Conservation (phyloP, 169 alveolate genomes). For the Plasmodium chabaudi region DNA sequence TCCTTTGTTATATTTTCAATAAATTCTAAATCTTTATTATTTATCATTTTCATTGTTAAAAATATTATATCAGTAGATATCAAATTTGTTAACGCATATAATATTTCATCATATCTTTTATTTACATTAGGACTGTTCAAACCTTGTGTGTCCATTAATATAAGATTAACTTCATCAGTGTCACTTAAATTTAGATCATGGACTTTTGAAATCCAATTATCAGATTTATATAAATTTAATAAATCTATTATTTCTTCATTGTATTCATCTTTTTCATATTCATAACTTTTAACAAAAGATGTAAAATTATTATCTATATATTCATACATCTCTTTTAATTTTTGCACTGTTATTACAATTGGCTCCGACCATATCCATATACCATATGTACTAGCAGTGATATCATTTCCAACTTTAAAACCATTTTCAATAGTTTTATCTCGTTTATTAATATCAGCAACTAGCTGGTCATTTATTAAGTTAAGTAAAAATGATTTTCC, state of each 20-base stretch:
- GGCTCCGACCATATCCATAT: slow-evolving; percentile 88
- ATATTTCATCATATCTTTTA: slow-evolving; percentile 83
- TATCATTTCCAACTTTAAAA: slow-evolving; percentile 77
- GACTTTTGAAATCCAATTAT: slow-evolving; percentile 59
- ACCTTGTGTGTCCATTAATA: slow-evolving; percentile 85
- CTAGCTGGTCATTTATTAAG: slow-evolving; percentile 80
- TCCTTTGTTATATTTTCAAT: slow-evolving; percentile 79
- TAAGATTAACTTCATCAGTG: slow-evolving; percentile 78
- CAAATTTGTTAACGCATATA: slow-evolving; percentile 81
- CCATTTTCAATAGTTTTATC: slow-evolving; percentile 75
- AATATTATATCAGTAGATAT: slow-evolving; percentile 83
- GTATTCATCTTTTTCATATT: slow-evolving; percentile 73
- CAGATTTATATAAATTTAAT: slow-evolving; percentile 53
- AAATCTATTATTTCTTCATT: slow-evolving; percentile 75
- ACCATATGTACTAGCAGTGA: slow-evolving; percentile 83
- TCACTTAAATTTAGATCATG: slow-evolving; percentile 51
- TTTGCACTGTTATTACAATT: slow-evolving; percentile 68
- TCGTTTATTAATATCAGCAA: slow-evolving; percentile 71
- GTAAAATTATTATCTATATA: slow-evolving; percentile 46
- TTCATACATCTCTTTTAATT: slow-evolving; percentile 67
- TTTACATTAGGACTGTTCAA: slow-evolving; percentile 82
- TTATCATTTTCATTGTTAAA: slow-evolving; percentile 79
- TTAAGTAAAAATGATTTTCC: slow-evolving; percentile 86
- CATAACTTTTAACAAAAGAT: slow-evolving; percentile 68
- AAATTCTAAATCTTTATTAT: slow-evolving; percentile 78